Evolutionary conservation across 345 rosid genomes (phyloP).

Genomic region (Eucalyptus pauciflora): DNA sequence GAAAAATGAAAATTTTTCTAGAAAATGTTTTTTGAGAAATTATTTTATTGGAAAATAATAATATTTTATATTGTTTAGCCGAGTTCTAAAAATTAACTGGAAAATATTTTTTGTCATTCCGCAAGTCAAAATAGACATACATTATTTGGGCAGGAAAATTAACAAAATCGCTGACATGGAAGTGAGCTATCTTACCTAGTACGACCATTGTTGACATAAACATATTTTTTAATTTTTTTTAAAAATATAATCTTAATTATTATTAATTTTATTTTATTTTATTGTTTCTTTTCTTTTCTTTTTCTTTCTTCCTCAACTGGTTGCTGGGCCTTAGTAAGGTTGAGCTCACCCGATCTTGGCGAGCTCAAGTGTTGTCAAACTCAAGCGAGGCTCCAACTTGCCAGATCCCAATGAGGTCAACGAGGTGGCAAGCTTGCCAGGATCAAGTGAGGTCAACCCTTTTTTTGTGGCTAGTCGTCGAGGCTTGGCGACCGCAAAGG

Average conservation of each 20-base stretch:
- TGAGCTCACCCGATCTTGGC: neutral
- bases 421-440: neutral
- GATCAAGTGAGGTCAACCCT: neutral
- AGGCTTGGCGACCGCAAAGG: neutral
- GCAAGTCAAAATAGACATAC: neutral
- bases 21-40: neutral
- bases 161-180: neutral
- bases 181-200: neutral
- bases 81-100: neutral
- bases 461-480: rapidly evolving
- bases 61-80: neutral
- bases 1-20: no score
- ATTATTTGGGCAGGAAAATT: rapidly evolving
- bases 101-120: no score
- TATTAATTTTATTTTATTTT: neutral
- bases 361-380: no score
- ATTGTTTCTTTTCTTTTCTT: rapidly evolving
- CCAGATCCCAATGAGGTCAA: rapidly evolving
- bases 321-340: rapidly evolving
- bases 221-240: no score
- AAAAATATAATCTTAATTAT: no score
- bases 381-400: neutral
- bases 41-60: neutral
- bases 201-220: no score
- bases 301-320: neutral